Conservation (phyloP, 1,139 yeast species). For the Wickerhamomyces sp. region DNA sequence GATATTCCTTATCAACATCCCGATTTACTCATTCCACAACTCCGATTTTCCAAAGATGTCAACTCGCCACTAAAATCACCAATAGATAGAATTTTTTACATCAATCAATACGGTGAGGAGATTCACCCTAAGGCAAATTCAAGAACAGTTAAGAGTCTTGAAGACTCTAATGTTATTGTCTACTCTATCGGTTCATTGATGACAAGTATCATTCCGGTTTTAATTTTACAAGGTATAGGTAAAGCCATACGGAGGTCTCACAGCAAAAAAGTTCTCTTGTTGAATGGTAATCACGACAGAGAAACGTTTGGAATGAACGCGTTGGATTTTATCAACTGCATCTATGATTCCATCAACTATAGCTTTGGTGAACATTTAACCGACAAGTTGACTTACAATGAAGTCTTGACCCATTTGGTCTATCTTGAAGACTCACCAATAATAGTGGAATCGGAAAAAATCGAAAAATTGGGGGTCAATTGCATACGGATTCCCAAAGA, state of each 20-base stretch:
- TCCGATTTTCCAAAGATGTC: conserved; percentile 59
- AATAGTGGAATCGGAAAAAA: conserved; percentile 36
- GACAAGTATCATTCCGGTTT: conserved; percentile 79
- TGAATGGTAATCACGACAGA: conserved; percentile 72
- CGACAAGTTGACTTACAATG: conserved; percentile 27
- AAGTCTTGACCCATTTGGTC: conserved; percentile 52
- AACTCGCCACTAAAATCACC: conserved; percentile 69
- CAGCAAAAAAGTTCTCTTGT: conserved; percentile 47
- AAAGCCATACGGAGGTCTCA: conserved; percentile 35
- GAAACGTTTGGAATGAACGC: conserved; percentile 72
- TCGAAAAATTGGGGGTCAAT: conserved; percentile 37
- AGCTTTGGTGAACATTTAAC: conserved; percentile 23
- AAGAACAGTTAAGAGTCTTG: conserved; percentile 50
- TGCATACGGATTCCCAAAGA: conserved; percentile 39
- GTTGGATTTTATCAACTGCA: conserved; percentile 47
- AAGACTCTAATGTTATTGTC: conserved; percentile 50
- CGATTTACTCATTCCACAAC: conserved; percentile 65
- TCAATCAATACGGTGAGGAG: conserved; percentile 86
- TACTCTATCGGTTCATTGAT: conserved; percentile 85
- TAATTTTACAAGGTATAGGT: conserved; percentile 71
- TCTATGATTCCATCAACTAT: conserved; percentile 38
- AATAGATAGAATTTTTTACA: conserved; percentile 67
- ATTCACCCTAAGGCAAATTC: conserved; percentile 73
- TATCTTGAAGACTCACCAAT: conserved; percentile 45
- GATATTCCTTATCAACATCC: conserved; percentile 70